Evolutionary conservation across 768 basidiomycete species (phyloP), one percentile per base, ranked within the genome.

Genomic region (Amanita molliuscula): DNA sequence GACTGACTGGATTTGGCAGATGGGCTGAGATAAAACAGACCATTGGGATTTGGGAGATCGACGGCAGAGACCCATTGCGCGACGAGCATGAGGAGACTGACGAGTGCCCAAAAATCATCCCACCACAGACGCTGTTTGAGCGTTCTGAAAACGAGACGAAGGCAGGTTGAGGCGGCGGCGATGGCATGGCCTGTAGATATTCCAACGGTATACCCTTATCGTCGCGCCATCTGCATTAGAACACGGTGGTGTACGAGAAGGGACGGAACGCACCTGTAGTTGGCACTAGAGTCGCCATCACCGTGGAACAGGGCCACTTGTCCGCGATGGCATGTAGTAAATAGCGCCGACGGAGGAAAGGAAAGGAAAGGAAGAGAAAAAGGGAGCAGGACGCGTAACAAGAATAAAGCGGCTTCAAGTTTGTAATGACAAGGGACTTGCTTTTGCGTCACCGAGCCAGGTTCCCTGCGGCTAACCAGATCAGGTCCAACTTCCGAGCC

Each of bases 31-130:
- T 23, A 28, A 20, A 42, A 18, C 26, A 26, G 15, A 34, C 46
- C 25, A 5, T n/a, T 11, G 18, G 20, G 2, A 5, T n/a, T 47
- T 4, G 48, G 54, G 4, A 28, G 6, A 23, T 21, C 31, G 18
- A 54, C 25, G 11, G 29, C 37, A 8, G 29, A 20, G 11, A 52
- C n/a, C 40, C 45, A 46, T 37, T 47, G 21, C 1, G 36, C 26
- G 28, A 54, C 38, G 34, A 51, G 18, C 20, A 40, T n/a, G n/a
- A 55, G 13, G 16, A 55, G 34, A n/a, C 47, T 20, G 11, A 53
- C 15, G 5, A 48, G 21, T 11, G 54, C 54, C 54, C 54, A 55
- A 35, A 55, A 53, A 25, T 55, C 54, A 31, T 55, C 54, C 51
- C 50, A 55, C 54, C 54, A 55, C 15, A 55, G 38, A 9, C 48